These are phyloP conservation scores for Mycena sanguinolenta DNA, from an alignment of 768 basidiomycete species.

Conservation along the genomic window DNA sequence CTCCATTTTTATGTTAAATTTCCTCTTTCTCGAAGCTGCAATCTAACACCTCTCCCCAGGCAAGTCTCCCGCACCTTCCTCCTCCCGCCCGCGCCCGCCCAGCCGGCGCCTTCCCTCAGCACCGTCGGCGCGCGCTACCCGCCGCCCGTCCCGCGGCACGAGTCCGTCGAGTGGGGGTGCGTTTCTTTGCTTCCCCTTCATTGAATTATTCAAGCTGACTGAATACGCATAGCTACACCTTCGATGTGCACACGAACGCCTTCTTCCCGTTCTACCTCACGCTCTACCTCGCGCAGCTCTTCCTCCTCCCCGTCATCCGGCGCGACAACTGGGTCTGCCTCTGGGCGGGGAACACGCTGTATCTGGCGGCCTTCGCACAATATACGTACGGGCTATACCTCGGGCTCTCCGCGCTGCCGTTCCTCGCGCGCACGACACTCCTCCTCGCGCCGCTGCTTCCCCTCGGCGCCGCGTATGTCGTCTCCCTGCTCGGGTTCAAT, in stretches of 20 bases:
- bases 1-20: no score
- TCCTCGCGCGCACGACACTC: conserved; percentile 90
- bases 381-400: conserved; percentile 94
- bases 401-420: conserved; percentile 91
- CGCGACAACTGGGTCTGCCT: conserved; percentile 95
- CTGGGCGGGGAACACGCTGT: conserved; percentile 92
- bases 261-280: conserved; percentile 96
- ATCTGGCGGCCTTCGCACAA: conserved; percentile 89
- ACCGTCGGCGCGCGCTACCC: conserved; percentile 71
- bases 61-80: conserved; percentile 38
- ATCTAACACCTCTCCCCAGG: conserved; percentile 13
- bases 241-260: conserved; percentile 96
- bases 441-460: conserved; percentile 93
- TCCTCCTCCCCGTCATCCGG: conserved; percentile 86
- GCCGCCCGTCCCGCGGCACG: conserved; percentile 60
- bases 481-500: conserved; percentile 92
- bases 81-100: conserved; percentile 32
- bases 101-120: conserved; percentile 43
- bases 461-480: conserved; percentile 86
- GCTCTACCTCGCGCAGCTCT: conserved; percentile 89
- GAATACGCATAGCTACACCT: conserved; percentile 71
- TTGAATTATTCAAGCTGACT: conserved; percentile 52
- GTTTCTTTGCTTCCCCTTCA: conserved; percentile 68
- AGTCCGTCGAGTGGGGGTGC: conserved; percentile 36
- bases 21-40: not conserved